A percentile compares a stretch with the other conserved stretches of the same genome.
phyloP scores from a whole-genome alignment of 768 basidiomycete genomes.

The Tricholoma bakamatsutake region DNA sequence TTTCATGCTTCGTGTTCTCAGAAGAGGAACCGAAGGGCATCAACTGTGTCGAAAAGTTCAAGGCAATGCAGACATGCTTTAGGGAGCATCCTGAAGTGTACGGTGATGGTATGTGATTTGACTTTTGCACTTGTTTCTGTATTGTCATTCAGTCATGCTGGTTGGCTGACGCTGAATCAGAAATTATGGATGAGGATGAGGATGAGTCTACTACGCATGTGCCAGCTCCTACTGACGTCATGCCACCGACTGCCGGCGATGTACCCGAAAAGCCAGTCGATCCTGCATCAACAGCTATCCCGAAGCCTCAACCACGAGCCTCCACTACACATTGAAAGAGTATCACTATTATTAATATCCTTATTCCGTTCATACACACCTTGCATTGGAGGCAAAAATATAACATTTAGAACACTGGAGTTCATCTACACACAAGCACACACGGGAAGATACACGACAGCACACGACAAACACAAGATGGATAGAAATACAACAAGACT shows the following conservation, averaged over 20 bases:
- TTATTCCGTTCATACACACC: neutral
- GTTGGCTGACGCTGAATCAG: slow-evolving; percentile 23
- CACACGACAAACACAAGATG: slow-evolving; percentile 7
- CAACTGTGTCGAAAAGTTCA: slow-evolving; percentile 96
- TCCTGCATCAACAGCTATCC: neutral
- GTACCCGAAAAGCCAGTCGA: neutral
- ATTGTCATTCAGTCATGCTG: slow-evolving; percentile 2
- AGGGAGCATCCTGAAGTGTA: slow-evolving; percentile 94
- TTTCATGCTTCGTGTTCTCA: slow-evolving; percentile 94
- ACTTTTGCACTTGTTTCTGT: neutral
- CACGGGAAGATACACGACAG: slow-evolving; percentile 16
- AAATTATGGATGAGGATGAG: slow-evolving; percentile 68
- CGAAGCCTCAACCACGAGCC: slow-evolving; percentile 1
- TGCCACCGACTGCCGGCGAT: neutral
- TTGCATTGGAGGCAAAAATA: neutral
- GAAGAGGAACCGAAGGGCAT: slow-evolving; percentile 97
- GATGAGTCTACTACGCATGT: slow-evolving; percentile 30
- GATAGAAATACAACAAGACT: slow-evolving; percentile 8
- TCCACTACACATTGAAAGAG: neutral
- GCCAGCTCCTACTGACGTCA: slow-evolving; percentile 7
- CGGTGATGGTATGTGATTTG: slow-evolving; percentile 74
- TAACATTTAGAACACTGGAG: neutral
- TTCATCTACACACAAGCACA: neutral
- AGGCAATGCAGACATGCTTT: slow-evolving; percentile 97
- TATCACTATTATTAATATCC: neutral